Evolutionary conservation across 2,329 filamentous ascomycete genomes (phyloP).

Genomic region (Fusarium temperatum): DNA sequence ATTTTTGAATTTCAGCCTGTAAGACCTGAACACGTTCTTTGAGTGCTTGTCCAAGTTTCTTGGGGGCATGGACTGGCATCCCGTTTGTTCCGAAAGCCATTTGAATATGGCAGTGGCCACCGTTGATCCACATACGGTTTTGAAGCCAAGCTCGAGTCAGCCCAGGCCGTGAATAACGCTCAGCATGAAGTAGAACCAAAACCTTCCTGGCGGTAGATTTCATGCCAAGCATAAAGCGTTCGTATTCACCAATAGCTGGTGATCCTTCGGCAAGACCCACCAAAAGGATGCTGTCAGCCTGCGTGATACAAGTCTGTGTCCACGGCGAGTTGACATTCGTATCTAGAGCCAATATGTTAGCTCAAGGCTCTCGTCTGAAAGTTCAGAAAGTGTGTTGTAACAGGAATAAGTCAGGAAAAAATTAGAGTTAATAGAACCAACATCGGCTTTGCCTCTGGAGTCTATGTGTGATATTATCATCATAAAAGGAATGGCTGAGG

Average conservation of each 20-base stretch:
- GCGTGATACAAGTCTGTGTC: slow-evolving; percentile 97
- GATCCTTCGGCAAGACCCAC: slow-evolving; percentile 92
- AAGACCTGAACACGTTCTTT: slow-evolving; percentile 94
- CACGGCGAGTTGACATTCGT: slow-evolving; percentile 97
- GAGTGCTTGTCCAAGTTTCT: slow-evolving; percentile 83
- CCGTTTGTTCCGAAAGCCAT: slow-evolving; percentile 85
- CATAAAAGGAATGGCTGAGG: slow-evolving; percentile 47
- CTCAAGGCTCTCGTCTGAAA: not conserved
- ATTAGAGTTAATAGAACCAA: slow-evolving; percentile 70
- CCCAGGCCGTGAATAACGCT: slow-evolving; percentile 86
- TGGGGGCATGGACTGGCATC: slow-evolving; percentile 78
- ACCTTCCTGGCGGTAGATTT: slow-evolving; percentile 97
- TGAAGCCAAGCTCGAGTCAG: slow-evolving; percentile 88
- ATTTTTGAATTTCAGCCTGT: slow-evolving; percentile 97
- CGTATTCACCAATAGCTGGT: slow-evolving; percentile 92
- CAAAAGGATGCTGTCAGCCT: slow-evolving; percentile 94
- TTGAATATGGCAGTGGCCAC: slow-evolving; percentile 96
- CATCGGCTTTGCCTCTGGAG: slow-evolving; percentile 62
- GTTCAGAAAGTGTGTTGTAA: slow-evolving; percentile 1
- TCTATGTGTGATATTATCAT: slow-evolving; percentile 57
- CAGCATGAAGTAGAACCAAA: slow-evolving; percentile 86
- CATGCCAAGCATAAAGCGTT: slow-evolving; percentile 94
- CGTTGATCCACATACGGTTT: slow-evolving; percentile 97
- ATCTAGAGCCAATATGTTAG: slow-evolving; percentile 63
- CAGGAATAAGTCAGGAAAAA: slow-evolving; percentile 67